phyloP scores from a whole-genome alignment of 805 yeast genomes.

The Saccharomycopsis sp. region DNA sequence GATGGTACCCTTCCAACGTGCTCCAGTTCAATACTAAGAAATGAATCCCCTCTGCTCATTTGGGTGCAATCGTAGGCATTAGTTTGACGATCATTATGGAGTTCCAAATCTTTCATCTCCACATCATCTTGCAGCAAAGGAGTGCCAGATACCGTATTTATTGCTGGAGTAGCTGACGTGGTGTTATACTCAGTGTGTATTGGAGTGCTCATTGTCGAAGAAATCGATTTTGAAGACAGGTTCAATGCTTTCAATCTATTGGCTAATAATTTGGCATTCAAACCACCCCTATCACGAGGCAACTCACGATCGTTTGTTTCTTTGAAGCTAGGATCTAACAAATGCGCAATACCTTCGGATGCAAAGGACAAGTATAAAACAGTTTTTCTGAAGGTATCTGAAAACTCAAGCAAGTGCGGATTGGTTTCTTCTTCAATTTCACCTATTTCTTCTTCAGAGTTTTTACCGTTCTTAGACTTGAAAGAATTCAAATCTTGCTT shows the following conservation, averaged over 20 bases:
- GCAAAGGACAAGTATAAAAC: constrained; percentile 50
- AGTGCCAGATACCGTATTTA: neutral
- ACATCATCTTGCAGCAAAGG: no score
- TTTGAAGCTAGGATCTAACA: constrained; percentile 65
- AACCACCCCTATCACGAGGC: neutral
- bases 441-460: constrained; percentile 10
- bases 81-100: no score
- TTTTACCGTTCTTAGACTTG: constrained; percentile 20
- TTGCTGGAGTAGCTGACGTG: neutral
- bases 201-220: neutral
- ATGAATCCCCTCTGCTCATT: constrained; percentile 7
- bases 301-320: constrained; percentile 26
- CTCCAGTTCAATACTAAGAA: constrained; percentile 1
- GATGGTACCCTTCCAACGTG: constrained; percentile 1
- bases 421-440: neutral
- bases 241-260: constrained; percentile 15
- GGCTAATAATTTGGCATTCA: constrained; percentile 17
- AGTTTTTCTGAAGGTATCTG: constrained; percentile 49
- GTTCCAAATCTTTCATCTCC: no score
- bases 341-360: constrained; percentile 58
- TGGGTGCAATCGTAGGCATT: no score
- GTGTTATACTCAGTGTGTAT: neutral
- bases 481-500: constrained; percentile 17
- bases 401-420: constrained; percentile 24
- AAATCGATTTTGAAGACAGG: constrained; percentile 11